A percentile compares a stretch with the other conserved stretches of the same genome.
These are phyloP conservation scores for Pseudocohnilembus persalinus DNA, from an alignment of 169 alveolate species.

Conservation along the genomic window DNA sequence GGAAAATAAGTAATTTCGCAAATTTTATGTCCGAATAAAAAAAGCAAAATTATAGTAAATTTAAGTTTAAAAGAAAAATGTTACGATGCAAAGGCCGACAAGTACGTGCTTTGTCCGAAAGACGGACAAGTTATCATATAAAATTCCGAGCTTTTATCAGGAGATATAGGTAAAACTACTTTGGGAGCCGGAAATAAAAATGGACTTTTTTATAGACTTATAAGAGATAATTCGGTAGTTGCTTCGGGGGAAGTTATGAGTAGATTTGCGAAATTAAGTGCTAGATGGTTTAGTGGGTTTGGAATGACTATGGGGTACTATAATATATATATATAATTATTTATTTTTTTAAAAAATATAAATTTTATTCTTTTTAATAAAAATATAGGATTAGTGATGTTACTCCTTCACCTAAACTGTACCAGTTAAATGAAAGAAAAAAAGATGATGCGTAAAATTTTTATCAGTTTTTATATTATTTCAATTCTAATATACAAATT, in stretches of 20 bases:
- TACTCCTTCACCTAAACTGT: constrained; percentile 76
- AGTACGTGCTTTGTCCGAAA: constrained; percentile 83
- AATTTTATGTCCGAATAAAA: constrained; percentile 92
- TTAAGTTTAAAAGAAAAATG: constrained; percentile 90
- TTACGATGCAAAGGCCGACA: constrained; percentile 65
- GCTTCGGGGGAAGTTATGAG: constrained; percentile 95
- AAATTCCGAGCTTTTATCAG: constrained; percentile 95
- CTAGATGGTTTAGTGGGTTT: constrained; percentile 94
- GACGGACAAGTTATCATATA: constrained; percentile 97
- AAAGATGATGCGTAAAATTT: constrained; percentile 28
- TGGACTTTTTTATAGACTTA: constrained; percentile 93
- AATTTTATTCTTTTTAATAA: too few relatives aligned
- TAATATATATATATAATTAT: too few relatives aligned
- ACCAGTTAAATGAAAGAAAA: constrained; percentile 5
- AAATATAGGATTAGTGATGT: constrained; percentile 91
- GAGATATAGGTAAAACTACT: constrained; percentile 95
- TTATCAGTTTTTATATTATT: too few relatives aligned
- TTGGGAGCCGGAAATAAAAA: constrained; percentile 92
- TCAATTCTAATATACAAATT: background rate
- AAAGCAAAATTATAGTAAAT: constrained; percentile 83
- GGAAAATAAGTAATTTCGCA: constrained; percentile 96
- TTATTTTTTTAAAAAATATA: too few relatives aligned
- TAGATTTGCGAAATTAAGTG: constrained; percentile 94
- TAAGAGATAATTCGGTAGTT: constrained; percentile 90
- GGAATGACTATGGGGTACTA: constrained; percentile 97